Base-by-base conservation (phyloP, 2,329 filamentous ascomycete genomes). In the Epichloe amarillans region DNA sequence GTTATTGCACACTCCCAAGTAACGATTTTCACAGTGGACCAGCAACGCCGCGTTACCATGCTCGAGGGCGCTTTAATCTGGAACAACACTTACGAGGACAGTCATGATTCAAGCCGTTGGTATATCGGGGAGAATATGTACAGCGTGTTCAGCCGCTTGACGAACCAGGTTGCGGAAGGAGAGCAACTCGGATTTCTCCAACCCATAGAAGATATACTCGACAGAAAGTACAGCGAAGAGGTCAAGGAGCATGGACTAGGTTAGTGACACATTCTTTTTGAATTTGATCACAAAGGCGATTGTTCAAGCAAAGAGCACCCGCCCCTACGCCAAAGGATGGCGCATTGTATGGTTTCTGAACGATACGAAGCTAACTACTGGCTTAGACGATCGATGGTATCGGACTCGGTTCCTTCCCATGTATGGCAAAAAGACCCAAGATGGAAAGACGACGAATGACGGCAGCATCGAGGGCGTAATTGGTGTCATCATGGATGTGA, bases 401-500 rank as follows among this genome's bases (percentile, higher is more conserved):
- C 76, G 84, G 43, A 89, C 84, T 1, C 76, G 84, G 7, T 79
- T 89, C 54, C 72, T 87, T 8, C 84, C 86, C 1, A 72, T 87
- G 37, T 65, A 79, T 21, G 75, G 73, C 14, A 78, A 80, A 50
- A 74, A 75, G 43, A 69, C 75, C 2, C 69, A 71, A 33, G 77
- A 78, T 14, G 69, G 73, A 14, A 72, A 72, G 56, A 67, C 67
- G 3, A 66, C 56, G 4, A 57, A 64, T 14, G 71, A 77, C 14
- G 65, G 69, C 3, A 75, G 70, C 47, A 73, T 88, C 19, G 81
- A 86, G 55, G 85, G 85, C 1, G 83, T 86, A 2, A 86, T 88
- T 51, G 85, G 84, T 2, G 79, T 89, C n/a, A 83, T 84, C 44
- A 85, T 88, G 76, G 85, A 90, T 59, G 79, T 89, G 5, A 89